Percentiles rank a stretch among this genome's conserved stretches.
These are phyloP conservation scores for Neckera pumila DNA, from an alignment of 225 moss, liverwort and hornwort genomes.

Conservation along the genomic window DNA sequence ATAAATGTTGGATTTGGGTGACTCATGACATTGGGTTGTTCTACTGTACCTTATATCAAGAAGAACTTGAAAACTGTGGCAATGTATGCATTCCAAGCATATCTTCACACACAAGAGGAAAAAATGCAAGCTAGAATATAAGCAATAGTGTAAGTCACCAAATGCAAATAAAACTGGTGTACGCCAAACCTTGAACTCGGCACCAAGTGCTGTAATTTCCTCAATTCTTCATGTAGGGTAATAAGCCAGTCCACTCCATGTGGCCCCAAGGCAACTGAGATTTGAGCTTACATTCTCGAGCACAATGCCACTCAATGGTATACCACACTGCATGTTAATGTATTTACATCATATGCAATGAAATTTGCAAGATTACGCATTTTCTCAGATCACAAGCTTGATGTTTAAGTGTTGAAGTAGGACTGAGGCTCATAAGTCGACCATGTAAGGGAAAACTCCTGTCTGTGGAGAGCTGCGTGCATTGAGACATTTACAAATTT, in stretches of 20 bases:
- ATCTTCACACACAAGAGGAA: neutral
- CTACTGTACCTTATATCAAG: neutral
- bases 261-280: neutral
- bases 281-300: neutral
- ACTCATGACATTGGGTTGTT: neutral
- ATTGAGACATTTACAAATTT: too few relatives aligned
- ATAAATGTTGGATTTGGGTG: neutral
- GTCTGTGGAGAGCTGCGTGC: too few relatives aligned
- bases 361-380: too few relatives aligned
- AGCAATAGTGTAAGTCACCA: neutral
- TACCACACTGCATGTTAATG: too few relatives aligned
- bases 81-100: neutral
- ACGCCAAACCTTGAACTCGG: neutral
- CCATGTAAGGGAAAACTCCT: too few relatives aligned
- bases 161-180: neutral
- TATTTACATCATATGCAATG: too few relatives aligned
- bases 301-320: neutral
- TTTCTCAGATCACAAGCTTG: too few relatives aligned
- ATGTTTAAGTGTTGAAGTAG: too few relatives aligned
- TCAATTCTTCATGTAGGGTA: neutral
- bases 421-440: too few relatives aligned
- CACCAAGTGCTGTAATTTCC: neutral
- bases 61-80: rapidly evolving
- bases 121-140: neutral
- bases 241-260: neutral